Evolutionary conservation across 192 early-diverging fungal genomes (phyloP).

Genomic region (Pilobolus umbonatus): DNA sequence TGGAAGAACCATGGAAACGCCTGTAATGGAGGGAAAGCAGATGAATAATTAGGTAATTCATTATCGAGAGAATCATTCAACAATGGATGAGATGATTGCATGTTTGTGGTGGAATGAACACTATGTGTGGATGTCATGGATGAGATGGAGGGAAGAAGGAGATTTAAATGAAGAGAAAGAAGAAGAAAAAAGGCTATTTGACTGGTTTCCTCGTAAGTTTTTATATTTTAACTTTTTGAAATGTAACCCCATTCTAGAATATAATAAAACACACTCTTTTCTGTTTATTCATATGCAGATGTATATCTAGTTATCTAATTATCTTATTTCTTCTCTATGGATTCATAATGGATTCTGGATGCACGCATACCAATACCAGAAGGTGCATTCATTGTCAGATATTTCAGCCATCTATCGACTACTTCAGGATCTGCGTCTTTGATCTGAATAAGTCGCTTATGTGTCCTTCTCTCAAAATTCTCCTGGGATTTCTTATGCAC

Average conservation of each 20-base stretch:
- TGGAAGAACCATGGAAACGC: constrained; percentile 2
- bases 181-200: neutral
- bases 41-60: constrained; percentile 16
- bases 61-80: no score
- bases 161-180: neutral
- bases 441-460: constrained; percentile 76
- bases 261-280: neutral
- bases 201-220: neutral
- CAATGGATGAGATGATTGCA: neutral
- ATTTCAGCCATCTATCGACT: constrained; percentile 71
- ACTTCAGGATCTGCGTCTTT: constrained; percentile 71
- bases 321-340: constrained; percentile 10
- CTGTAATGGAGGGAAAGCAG: constrained; percentile 21
- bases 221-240: neutral
- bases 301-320: neutral
- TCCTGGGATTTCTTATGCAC: constrained; percentile 95
- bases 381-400: constrained; percentile 78
- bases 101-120: neutral
- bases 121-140: neutral
- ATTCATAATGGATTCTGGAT: constrained; percentile 65
- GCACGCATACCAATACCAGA: constrained; percentile 81
- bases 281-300: no score
- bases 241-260: neutral
- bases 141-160: neutral
- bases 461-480: constrained; percentile 90